These are phyloP conservation scores for Helenozyma rhizophorensis DNA, from an alignment of 805 yeast species.

Conservation along the genomic window DNA sequence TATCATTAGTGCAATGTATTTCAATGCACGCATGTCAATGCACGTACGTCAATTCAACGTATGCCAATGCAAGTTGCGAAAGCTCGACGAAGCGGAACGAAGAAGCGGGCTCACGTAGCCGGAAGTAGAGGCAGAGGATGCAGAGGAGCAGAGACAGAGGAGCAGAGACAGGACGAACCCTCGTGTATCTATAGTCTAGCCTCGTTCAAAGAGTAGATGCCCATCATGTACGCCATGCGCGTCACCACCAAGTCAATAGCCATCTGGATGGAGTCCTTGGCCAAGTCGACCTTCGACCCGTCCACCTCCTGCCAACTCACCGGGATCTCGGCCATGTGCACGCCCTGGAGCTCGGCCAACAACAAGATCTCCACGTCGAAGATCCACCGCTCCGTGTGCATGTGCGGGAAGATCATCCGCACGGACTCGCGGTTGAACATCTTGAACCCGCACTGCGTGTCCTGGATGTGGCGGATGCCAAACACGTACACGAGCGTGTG, in stretches of 20 bases:
- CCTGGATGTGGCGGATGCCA: constrained; percentile 82
- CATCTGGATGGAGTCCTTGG: constrained; percentile 87
- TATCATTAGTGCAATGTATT: no score
- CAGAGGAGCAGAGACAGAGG: no score
- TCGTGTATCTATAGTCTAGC: no score
- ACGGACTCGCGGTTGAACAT: constrained; percentile 74
- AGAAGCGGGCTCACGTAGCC: no score
- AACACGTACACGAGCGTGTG: constrained; percentile 82
- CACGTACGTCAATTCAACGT: no score
- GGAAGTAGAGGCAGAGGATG: no score
- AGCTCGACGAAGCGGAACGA: no score
- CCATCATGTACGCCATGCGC: constrained; percentile 80
- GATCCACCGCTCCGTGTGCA: constrained; percentile 98
- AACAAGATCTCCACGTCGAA: constrained; percentile 92
- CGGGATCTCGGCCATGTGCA: constrained; percentile 71
- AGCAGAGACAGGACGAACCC: no score
- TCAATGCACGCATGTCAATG: no score
- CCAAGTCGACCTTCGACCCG: constrained; percentile 91
- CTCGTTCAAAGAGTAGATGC: constrained; percentile 57
- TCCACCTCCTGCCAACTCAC: constrained; percentile 96
- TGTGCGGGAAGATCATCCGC: constrained; percentile 66
- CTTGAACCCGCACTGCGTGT: constrained; percentile 98
- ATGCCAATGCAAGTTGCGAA: no score
- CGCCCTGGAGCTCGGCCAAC: constrained; percentile 66
- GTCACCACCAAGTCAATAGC: constrained; percentile 91